Conservation (phyloP, 2,329 filamentous ascomycete species). For the Trichoderma sp. region DNA sequence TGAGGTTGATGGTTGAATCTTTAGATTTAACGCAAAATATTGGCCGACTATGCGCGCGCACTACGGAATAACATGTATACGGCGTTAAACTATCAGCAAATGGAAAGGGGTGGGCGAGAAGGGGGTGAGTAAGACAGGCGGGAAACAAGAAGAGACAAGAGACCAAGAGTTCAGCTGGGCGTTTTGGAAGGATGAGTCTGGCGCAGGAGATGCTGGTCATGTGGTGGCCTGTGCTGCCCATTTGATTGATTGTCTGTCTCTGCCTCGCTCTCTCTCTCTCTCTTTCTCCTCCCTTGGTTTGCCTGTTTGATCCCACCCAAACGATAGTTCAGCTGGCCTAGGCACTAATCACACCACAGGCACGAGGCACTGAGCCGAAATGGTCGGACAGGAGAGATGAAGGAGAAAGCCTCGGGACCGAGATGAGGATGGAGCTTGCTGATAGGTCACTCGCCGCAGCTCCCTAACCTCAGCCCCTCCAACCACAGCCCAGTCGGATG, state of each 20-base stretch:
- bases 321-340: constrained; percentile 2
- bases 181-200: constrained; percentile 2
- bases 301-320: not conserved
- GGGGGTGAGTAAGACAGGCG: not conserved
- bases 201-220: constrained; percentile 14
- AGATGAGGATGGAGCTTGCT: not conserved
- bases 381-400: not conserved
- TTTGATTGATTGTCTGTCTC: not conserved
- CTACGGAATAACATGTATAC: not conserved
- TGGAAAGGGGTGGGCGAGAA: not conserved
- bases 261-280: not conserved
- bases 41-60: constrained; percentile 6
- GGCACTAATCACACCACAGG: not conserved
- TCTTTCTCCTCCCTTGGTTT: not conserved
- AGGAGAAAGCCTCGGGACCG: constrained; percentile 14
- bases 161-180: not conserved
- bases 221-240: not conserved
- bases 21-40: constrained; percentile 1
- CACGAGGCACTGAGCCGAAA: not conserved
- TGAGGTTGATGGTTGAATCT: constrained; percentile 15
- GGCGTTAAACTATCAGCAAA: not conserved
- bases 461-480: not conserved
- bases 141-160: not conserved
- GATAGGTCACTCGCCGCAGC: not conserved
- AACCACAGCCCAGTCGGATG: not conserved